Evolutionary conservation across 805 yeast species (phyloP), one percentile per base, ranked within the genome.

Genomic region (Barnettozyma salicaria): DNA sequence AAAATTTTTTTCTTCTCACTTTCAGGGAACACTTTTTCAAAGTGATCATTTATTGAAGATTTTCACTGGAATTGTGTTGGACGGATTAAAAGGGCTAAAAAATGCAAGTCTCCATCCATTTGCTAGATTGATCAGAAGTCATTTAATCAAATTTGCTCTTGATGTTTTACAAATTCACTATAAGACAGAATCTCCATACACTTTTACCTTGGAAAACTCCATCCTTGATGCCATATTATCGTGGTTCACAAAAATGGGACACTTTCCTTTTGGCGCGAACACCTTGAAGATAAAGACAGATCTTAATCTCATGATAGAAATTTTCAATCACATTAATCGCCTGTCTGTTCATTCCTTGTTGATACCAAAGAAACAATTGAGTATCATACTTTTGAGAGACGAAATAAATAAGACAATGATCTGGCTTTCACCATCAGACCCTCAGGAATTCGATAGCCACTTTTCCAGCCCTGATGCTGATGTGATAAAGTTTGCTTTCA

Each of bases 231-330:
- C 86, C 13, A 72, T 81, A 0, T 66, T 92, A 29, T 69, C 81
- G 2, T 89, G 97, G 96, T 92, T 87, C 55, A 67, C 67, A 18
- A 68, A 64, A 31, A 67, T 74, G 16, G 66, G 76, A 2, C 64
- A 70, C 4, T 81, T 80, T 64, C 96, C 97, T 12, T 88, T 71
- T 62, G 97, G 98, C 4, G 80, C 87, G 9, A 87, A 90, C 53
- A 68, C 74, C 30, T 59, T 85, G 44, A 78, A 78, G 53, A 76
- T 79, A 34, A 78, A 77, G 45, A 74, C 86, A 1, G 96, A 89
- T 50, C 68, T 72, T 49, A 64, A 68, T 5, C 59, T 80, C 34
- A 63, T 90, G 46, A 63, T 68, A 20, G 77, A 72, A 18, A 68
- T 83, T 53, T 43, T 52, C 45, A 26, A 55, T 58, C 42, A 42